Percentiles rank a stretch among this genome's conserved stretches.
These are phyloP conservation scores for Ceratocystis eucalypticola DNA, from an alignment of 2,329 filamentous ascomycete genomes.

Conservation along the genomic window DNA sequence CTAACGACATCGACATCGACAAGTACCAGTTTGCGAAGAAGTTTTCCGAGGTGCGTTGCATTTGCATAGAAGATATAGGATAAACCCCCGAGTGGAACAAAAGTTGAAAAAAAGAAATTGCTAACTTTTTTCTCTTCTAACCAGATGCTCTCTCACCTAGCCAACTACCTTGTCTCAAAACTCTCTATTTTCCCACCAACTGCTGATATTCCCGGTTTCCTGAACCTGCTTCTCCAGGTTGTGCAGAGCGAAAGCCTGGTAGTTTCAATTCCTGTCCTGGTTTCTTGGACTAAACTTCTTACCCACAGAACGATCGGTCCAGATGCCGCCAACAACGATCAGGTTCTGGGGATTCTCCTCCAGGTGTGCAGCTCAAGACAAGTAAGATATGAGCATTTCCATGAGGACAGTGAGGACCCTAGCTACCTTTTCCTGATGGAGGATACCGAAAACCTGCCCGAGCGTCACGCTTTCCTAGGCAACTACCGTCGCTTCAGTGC, in stretches of 20 bases:
- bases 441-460: slow-evolving; percentile 87
- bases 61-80: background rate
- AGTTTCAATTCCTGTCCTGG: slow-evolving; percentile 82
- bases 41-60: slow-evolving; percentile 61
- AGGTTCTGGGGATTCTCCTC: slow-evolving; percentile 61
- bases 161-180: slow-evolving; percentile 70
- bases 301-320: slow-evolving; percentile 54
- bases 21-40: slow-evolving; percentile 91
- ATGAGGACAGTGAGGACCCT: slow-evolving; percentile 66
- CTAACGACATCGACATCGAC: slow-evolving; percentile 74
- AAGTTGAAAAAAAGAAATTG: no score
- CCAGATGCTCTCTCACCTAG: slow-evolving; percentile 72
- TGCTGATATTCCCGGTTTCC: slow-evolving; percentile 56
- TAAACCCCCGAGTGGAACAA: background rate
- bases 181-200: slow-evolving; percentile 50
- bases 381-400: slow-evolving; percentile 75
- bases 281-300: slow-evolving; percentile 77
- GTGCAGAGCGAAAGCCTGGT: slow-evolving; percentile 77
- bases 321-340: slow-evolving; percentile 43
- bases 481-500: slow-evolving; percentile 90
- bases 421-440: slow-evolving; percentile 74
- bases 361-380: slow-evolving; percentile 73
- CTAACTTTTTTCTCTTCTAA: slow-evolving; percentile 8
- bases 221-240: slow-evolving; percentile 66
- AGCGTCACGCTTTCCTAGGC: slow-evolving; percentile 85